phyloP scores from a whole-genome alignment of 257 asterid species.

The Ballota nigra region DNA sequence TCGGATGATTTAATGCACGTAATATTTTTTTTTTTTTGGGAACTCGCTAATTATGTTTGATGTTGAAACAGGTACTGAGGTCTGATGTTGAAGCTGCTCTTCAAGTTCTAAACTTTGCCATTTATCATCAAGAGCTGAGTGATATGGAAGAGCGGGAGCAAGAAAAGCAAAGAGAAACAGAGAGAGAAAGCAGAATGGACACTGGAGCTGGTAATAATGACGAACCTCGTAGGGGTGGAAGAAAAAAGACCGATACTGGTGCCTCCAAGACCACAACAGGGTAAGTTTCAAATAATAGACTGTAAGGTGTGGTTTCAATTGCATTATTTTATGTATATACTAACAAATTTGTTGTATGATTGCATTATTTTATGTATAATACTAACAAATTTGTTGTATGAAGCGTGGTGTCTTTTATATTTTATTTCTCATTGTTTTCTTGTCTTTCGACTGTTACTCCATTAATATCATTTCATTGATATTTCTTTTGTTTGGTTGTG shows the following conservation, averaged over 20 bases:
- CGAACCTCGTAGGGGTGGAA: constrained; percentile 33
- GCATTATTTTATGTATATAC: too few species aligned
- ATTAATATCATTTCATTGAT: not conserved
- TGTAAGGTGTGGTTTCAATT: not conserved
- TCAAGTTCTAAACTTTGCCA: constrained; percentile 92
- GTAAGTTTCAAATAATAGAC: constrained; percentile 33
- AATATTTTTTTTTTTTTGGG: not conserved
- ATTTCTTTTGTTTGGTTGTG: constrained; percentile 15
- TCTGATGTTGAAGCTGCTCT: constrained; percentile 89
- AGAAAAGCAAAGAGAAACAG: constrained; percentile 54
- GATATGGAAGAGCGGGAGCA: constrained; percentile 97
- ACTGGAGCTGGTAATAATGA: constrained; percentile 42
- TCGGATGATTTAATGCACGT: not conserved
- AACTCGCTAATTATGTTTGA: constrained; percentile 6
- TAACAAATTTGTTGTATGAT: too few species aligned
- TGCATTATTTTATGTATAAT: too few species aligned
- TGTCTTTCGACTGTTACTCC: too few species aligned
- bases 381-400: too few species aligned
- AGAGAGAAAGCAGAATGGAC: constrained; percentile 46
- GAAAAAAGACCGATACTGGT: constrained; percentile 24
- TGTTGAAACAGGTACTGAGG: constrained; percentile 60
- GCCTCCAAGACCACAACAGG: constrained; percentile 41
- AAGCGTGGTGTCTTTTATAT: too few species aligned
- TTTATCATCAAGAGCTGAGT: constrained; percentile 94
- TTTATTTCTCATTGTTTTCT: too few species aligned